Evolutionary conservation across 139 green algal genomes (phyloP).

Genomic region (Tetraselmis chui): DNA sequence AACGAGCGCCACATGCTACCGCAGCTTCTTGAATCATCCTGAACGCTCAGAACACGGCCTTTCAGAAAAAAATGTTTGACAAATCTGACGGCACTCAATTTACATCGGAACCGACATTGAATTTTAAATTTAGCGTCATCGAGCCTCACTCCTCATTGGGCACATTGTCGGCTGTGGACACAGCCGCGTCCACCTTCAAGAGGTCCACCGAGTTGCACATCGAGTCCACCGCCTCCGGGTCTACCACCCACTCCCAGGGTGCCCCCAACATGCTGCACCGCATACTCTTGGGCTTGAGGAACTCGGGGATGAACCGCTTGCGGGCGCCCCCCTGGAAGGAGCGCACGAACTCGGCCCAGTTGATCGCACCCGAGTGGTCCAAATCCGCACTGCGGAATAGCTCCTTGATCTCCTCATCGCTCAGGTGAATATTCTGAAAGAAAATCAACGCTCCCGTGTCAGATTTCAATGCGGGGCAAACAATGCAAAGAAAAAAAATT

Average conservation of each 20-base stretch:
- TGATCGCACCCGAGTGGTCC: conserved; percentile 4
- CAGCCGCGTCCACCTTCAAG: background rate
- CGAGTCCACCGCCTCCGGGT: background rate
- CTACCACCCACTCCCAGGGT: conserved; percentile 15
- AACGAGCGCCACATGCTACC: too few relatives aligned
- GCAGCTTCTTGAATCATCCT: too few relatives aligned
- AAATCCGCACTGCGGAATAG: conserved; percentile 13
- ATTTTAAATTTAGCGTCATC: too few relatives aligned
- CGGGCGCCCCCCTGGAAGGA: conserved; percentile 11
- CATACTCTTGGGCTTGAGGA: conserved; percentile 22
- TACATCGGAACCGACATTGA: too few relatives aligned
- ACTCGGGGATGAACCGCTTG: conserved; percentile 18
- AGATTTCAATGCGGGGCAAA: too few relatives aligned
- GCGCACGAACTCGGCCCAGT: conserved; percentile 14
- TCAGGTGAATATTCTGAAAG: conserved; percentile 18
- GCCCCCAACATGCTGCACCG: conserved; percentile 1
- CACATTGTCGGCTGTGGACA: background rate
- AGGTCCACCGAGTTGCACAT: background rate
- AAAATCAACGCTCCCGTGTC: too few relatives aligned
- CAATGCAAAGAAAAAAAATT: too few relatives aligned
- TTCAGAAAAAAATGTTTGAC: too few relatives aligned
- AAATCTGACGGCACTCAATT: too few relatives aligned
- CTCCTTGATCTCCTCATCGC: conserved; percentile 16
- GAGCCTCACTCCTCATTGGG: too few relatives aligned
- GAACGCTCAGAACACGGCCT: too few relatives aligned